A percentile compares a stretch with the other conserved stretches of the same genome.
Conservation (phyloP, 108 stramenopile species). For the Epithemia pelagica region DNA sequence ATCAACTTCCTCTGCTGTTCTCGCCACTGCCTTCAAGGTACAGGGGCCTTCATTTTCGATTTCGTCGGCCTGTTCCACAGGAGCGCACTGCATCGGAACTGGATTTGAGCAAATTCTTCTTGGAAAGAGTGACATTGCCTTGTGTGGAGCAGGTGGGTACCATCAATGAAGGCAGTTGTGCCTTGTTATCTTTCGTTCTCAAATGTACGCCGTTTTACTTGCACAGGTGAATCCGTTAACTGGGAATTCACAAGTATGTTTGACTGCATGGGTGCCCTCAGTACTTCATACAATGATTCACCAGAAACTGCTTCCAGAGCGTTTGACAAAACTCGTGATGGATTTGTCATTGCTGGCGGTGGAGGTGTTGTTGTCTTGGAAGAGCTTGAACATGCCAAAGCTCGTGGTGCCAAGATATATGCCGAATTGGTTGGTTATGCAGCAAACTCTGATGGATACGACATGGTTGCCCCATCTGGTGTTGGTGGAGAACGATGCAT, state of each 20-base stretch:
- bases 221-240: constrained; percentile 71
- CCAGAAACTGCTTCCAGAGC: constrained; percentile 86
- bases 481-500: constrained; percentile 92
- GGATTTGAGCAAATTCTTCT: constrained; percentile 89
- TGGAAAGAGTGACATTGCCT: constrained; percentile 83
- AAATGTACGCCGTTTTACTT: neutral
- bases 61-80: constrained; percentile 84
- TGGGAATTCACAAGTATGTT: constrained; percentile 92
- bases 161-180: neutral
- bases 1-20: constrained; percentile 81
- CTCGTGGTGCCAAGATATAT: constrained; percentile 92
- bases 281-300: constrained; percentile 83
- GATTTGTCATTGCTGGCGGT: constrained; percentile 99
- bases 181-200: constrained; percentile 6
- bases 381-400: constrained; percentile 94
- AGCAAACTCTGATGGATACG: constrained; percentile 97
- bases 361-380: constrained; percentile 95
- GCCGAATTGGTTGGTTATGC: constrained; percentile 96
- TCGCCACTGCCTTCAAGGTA: constrained; percentile 86
- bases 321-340: constrained; percentile 95
- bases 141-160: constrained; percentile 82
- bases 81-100: constrained; percentile 90
- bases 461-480: constrained; percentile 98
- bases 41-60: constrained; percentile 86
- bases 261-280: constrained; percentile 94